Percentiles rank a stretch among this genome's conserved stretches.
phyloP scores from a whole-genome alignment of 78 protist species.

The Chrysochromulina tobinii region DNA sequence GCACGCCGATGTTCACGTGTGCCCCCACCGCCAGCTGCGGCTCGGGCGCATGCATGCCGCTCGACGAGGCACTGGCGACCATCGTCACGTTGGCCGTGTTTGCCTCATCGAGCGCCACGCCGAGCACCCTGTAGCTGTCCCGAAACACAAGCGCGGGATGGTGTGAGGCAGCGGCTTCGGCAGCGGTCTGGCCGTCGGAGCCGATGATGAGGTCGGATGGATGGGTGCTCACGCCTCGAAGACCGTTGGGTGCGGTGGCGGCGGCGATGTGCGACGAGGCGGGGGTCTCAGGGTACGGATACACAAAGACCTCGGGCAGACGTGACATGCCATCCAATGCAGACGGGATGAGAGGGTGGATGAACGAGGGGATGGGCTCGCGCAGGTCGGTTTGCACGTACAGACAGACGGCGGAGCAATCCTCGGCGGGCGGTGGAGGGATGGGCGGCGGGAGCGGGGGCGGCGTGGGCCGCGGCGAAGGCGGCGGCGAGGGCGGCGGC shows the following conservation, averaged over 20 bases:
- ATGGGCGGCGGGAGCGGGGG: background rate
- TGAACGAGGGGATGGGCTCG: background rate
- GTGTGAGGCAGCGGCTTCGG: too few species aligned
- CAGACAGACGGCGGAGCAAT: background rate
- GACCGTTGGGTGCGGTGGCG: too few species aligned
- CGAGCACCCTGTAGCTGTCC: too few species aligned
- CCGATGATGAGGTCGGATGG: too few species aligned
- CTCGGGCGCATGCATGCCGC: background rate
- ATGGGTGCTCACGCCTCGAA: too few species aligned
- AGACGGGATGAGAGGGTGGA: background rate
- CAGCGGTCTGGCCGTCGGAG: too few species aligned
- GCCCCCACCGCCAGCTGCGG: background rate
- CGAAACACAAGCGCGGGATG: too few species aligned
- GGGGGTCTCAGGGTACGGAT: background rate
- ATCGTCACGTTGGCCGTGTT: background rate
- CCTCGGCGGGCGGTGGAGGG: background rate
- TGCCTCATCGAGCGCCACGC: background rate
- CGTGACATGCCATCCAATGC: too few species aligned
- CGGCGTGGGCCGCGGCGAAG: background rate
- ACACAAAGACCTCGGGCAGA: too few species aligned
- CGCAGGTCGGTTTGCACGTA: background rate
- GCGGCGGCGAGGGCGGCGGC: background rate
- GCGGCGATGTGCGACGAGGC: background rate
- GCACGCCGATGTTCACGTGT: too few species aligned
- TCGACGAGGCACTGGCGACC: background rate